Conservation (phyloP, 1,284 basidiomycete species). For the Rhodotorula sp. region DNA sequence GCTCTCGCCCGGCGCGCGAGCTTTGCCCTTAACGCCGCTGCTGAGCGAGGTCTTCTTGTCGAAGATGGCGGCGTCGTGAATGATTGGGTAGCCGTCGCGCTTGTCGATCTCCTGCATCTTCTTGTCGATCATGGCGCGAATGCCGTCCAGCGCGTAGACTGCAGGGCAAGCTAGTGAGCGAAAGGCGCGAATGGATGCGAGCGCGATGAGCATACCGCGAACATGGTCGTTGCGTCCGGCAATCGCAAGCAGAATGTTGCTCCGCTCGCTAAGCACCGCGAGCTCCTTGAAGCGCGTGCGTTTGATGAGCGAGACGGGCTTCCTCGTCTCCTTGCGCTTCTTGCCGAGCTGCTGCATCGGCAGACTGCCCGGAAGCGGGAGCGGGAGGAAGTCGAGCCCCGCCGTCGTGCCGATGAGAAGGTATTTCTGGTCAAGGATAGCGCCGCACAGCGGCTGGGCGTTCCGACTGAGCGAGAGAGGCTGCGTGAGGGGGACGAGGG, state of each 20-base stretch:
- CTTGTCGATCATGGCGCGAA: constrained; percentile 46
- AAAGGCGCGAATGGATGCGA: neutral
- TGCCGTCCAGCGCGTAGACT: constrained; percentile 47
- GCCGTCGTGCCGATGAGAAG: constrained; percentile 46
- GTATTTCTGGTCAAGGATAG: constrained; percentile 46
- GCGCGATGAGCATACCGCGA: constrained; percentile 17
- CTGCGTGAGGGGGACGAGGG: constrained; percentile 41
- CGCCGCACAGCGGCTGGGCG: constrained; percentile 47
- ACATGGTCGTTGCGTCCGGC: constrained; percentile 48
- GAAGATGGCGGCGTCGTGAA: constrained; percentile 12
- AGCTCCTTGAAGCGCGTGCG: constrained; percentile 47
- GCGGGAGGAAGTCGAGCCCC: constrained; percentile 47
- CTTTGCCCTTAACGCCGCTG: constrained; percentile 18
- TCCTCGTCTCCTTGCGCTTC: constrained; percentile 38
- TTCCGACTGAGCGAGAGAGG: constrained; percentile 34
- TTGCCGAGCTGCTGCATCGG: constrained; percentile 27
- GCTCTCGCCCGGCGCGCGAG: neutral
- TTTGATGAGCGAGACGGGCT: constrained; percentile 47
- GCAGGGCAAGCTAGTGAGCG: constrained; percentile 1
- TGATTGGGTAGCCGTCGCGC: constrained; percentile 30
- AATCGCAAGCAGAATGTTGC: constrained; percentile 47
- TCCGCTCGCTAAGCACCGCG: constrained; percentile 44
- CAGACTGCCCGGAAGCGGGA: constrained; percentile 34
- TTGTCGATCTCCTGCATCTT: constrained; percentile 38
- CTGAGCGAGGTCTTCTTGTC: neutral